Base-by-base conservation (phyloP, 306 rosid genomes). In the Cucurbita pepo region DNA sequence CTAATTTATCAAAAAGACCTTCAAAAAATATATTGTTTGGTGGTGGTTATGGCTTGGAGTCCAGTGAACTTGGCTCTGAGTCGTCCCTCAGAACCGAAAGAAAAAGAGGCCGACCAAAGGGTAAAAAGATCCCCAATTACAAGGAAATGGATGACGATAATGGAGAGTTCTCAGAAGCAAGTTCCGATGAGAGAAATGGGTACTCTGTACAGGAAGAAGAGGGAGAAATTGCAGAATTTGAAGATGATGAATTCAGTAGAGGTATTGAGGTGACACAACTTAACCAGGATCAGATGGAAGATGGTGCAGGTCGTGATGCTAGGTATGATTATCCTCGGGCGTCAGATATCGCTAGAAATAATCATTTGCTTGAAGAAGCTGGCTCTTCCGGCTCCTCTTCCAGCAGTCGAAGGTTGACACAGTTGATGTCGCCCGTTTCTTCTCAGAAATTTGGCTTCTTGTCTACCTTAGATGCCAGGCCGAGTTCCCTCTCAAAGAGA, bases 371-470 rank as follows among this genome's bases (percentile, higher is more conserved):
- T 41, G 94, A 88, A 83, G 93, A 86, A 81, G 88, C 89, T 76
- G 94, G 87, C 79, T 83, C 90, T 56, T 79, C 90, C 16, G 95
- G 92, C 52, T 90, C 98, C 38, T 90, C 98, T 18, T 86, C 96
- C 25, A 88, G 77, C 69, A 72, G 85, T 83, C 88, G 80, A 81
- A 86, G 85, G 80, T 74, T 86, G 89, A 79, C 79, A 41, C 86
- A 74, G 61, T 47, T 84, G 3, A 77, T 85, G 72, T 87, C 95
- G 45, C 92, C 89, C 58, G 81, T 86, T 76, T 88, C 97, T 77
- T 77, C 96, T 56, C 94, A 86, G 94, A 94, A 90, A 81, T 94
- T 94, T 84, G 96, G 95, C 72, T 94, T 96, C 72, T 83, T 94
- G 72, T 89, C 96, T 56, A 95, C 98, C 44, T 75, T 94, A 70